A percentile compares a stretch with the other conserved stretches of the same genome.
These are phyloP conservation scores for Physaria fendleri DNA, from an alignment of 345 rosid species.

Conservation along the genomic window DNA sequence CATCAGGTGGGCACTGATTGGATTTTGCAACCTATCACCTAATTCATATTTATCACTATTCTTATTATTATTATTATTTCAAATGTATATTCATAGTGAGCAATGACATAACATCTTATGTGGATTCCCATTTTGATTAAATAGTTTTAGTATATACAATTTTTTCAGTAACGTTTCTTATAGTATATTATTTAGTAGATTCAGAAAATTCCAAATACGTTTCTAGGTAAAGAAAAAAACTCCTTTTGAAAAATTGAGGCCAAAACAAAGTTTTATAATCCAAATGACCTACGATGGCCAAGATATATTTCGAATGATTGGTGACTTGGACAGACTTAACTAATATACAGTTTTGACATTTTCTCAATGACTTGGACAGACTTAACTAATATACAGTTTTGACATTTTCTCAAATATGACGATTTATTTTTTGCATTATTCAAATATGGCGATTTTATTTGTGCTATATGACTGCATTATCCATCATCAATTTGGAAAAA, in stretches of 20 bases:
- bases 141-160: not conserved
- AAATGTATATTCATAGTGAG: conserved; percentile 16
- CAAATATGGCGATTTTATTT: not conserved
- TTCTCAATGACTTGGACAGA: conserved; percentile 1
- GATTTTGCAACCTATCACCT: conserved; percentile 29
- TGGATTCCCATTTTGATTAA: conserved; percentile 26
- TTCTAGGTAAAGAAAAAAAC: conserved; percentile 15
- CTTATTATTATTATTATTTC: conserved; percentile 7
- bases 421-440: not conserved
- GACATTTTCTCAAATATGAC: too few relatives aligned
- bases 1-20: conserved; percentile 29
- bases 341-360: too few relatives aligned
- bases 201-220: conserved; percentile 20
- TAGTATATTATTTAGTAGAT: not conserved
- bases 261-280: not conserved
- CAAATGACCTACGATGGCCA: not conserved
- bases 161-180: not conserved
- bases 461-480: not conserved
- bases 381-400: not conserved
- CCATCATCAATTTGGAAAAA: not conserved
- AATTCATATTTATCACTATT: conserved; percentile 20
- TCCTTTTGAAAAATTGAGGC: conserved; percentile 15
- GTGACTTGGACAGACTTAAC: conserved; percentile 1
- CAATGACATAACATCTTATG: conserved; percentile 32
- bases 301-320: not conserved